Evolutionary conservation across 331 rosid genomes (phyloP).

Genomic region (Erythrophleum ivorense): DNA sequence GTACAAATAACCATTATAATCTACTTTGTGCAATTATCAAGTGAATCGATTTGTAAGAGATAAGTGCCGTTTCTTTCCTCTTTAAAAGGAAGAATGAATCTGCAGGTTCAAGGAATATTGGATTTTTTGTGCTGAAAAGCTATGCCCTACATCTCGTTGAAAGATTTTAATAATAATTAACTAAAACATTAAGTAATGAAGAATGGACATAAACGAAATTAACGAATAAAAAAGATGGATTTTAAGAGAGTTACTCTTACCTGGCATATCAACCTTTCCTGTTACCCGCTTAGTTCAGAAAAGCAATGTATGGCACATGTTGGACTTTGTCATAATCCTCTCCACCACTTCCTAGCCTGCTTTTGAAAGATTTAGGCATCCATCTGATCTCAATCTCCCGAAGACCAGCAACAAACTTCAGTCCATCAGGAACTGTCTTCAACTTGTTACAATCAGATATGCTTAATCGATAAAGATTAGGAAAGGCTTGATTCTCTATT

Average conservation of each 20-base stretch:
- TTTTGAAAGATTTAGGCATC: slow-evolving; percentile 50
- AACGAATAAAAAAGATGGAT: neutral
- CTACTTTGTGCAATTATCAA: neutral
- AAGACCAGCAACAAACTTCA: slow-evolving; percentile 34
- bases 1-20: neutral
- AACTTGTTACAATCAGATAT: slow-evolving; percentile 39
- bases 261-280: neutral
- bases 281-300: slow-evolving; percentile 37
- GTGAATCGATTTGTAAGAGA: neutral
- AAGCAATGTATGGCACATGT: slow-evolving; percentile 54
- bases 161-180: neutral
- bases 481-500: slow-evolving; percentile 52
- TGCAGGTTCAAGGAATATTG: neutral
- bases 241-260: neutral
- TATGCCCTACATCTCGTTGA: no score
- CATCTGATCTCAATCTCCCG: slow-evolving; percentile 46
- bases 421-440: slow-evolving; percentile 51
- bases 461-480: slow-evolving; percentile 33
- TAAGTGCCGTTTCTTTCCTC: neutral
- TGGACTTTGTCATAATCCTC: slow-evolving; percentile 53
- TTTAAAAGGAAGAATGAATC: neutral
- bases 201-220: neutral
- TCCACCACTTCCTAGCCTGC: slow-evolving; percentile 44
- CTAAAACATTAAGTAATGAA: neutral
- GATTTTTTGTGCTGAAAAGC: neutral